Evolutionary conservation across 1,139 yeast species (phyloP).

Genomic region (Pneumocystis carinii): DNA sequence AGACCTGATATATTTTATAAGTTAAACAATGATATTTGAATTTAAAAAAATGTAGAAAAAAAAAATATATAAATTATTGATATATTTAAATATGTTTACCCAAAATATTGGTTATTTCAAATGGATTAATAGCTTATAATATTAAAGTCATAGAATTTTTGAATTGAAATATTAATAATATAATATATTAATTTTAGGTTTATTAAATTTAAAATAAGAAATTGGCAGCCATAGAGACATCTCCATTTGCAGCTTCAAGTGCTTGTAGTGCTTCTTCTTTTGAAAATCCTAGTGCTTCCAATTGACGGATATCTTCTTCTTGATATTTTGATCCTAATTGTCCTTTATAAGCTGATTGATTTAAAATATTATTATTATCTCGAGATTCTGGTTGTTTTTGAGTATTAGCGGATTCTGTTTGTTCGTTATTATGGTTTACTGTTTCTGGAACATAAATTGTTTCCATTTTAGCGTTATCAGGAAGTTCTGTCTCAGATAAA

Average conservation of each 20-base stretch:
- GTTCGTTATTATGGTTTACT: conserved; percentile 10
- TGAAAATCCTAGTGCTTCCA: conserved; percentile 58
- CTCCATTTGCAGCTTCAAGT: conserved; percentile 50
- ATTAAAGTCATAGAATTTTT: too few relatives aligned
- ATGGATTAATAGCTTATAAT: too few relatives aligned
- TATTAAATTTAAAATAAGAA: conserved; percentile 32
- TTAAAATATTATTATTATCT: conserved; percentile 13
- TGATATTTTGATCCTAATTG: conserved; percentile 22
- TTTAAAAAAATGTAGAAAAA: too few relatives aligned
- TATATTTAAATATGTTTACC: too few relatives aligned
- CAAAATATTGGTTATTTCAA: too few relatives aligned
- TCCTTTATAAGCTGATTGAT: conserved; percentile 13
- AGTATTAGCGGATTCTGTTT: conserved; percentile 3
- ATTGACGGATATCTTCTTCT: conserved; percentile 37
- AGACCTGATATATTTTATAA: too few relatives aligned
- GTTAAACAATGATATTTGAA: too few relatives aligned
- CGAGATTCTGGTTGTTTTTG: conserved; percentile 7
- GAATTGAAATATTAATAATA: not conserved
- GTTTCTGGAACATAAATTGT: conserved; percentile 7
- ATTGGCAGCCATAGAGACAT: conserved; percentile 76
- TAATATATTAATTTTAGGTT: not conserved
- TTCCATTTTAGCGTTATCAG: conserved; percentile 25
- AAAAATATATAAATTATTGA: too few relatives aligned
- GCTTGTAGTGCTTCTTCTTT: conserved; percentile 52
- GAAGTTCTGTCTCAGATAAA: conserved; percentile 58